Conservation (phyloP, 345 rosid genomes). For the Passiflora organensis region DNA sequence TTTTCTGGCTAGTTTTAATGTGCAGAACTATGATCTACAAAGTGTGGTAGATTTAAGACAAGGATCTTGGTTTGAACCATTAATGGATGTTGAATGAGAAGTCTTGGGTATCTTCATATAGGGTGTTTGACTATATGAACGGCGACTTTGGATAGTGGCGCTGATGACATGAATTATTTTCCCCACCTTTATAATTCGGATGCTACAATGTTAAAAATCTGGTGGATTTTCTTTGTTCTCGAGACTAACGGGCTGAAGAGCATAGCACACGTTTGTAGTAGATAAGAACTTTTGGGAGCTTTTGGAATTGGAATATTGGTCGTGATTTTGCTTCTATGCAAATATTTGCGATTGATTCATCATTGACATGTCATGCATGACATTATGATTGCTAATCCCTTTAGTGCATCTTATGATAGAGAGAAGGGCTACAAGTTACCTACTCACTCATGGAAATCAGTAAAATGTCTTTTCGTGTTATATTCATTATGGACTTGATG, state of each 20-base stretch:
- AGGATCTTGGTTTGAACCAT: neutral
- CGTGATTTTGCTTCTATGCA: constrained; percentile 67
- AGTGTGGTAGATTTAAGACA: constrained; percentile 14
- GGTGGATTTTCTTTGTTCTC: constrained; percentile 81
- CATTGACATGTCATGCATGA: no score
- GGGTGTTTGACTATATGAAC: neutral
- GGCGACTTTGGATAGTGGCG: neutral
- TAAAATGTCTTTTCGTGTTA: no score
- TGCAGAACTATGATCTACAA: constrained; percentile 62
- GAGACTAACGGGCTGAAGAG: constrained; percentile 86
- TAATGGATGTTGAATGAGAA: neutral
- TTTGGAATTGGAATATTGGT: constrained; percentile 45
- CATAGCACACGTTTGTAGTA: constrained; percentile 64
- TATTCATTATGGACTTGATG: no score
- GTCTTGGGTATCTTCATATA: neutral
- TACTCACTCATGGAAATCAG: no score
- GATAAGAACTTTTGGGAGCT: constrained; percentile 49
- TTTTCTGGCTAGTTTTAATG: constrained; percentile 56
- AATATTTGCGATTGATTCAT: constrained; percentile 63
- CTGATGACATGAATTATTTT: neutral
- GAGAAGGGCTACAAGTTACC: no score
- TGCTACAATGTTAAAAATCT: constrained; percentile 10
- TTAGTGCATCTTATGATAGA: no score
- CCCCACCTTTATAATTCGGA: neutral
- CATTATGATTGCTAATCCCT: no score